Evolutionary conservation across 148 eudicot species (phyloP).

Genomic region (Spergularia marina): DNA sequence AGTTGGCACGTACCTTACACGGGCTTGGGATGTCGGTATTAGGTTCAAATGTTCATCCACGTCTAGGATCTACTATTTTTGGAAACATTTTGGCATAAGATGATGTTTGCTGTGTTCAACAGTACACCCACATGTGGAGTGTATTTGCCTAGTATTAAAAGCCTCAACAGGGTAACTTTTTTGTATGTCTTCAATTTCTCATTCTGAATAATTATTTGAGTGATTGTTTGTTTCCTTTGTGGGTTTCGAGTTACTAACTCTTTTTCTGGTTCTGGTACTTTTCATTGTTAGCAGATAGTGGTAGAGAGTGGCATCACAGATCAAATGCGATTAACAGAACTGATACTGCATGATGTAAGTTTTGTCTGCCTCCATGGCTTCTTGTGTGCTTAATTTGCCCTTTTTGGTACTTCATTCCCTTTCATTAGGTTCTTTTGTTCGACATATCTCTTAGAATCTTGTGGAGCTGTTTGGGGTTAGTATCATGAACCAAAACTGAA

Average conservation of each 20-base stretch:
- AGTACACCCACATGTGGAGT: too few species aligned
- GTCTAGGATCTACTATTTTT: too few species aligned
- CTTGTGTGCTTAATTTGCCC: not conserved
- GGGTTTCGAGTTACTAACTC: not conserved
- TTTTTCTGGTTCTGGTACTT: conserved; percentile 19
- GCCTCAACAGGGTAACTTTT: not conserved
- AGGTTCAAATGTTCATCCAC: too few species aligned
- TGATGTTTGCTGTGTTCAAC: too few species aligned
- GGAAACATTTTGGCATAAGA: too few species aligned
- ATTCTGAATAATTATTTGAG: not conserved
- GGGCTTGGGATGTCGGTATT: too few species aligned
- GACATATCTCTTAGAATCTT: not conserved
- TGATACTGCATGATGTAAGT: conserved; percentile 84
- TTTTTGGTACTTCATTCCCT: not conserved
- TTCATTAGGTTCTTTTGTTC: not conserved
- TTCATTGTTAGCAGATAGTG: conserved; percentile 54
- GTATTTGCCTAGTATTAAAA: not conserved
- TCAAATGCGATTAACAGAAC: conserved; percentile 84
- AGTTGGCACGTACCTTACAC: too few species aligned
- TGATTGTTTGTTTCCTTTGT: not conserved
- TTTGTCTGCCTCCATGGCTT: not conserved
- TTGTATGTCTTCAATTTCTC: not conserved
- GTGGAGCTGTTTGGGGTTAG: not conserved
- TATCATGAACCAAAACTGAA: not conserved
- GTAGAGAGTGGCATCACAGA: conserved; percentile 90